phyloP scores from a whole-genome alignment of 495 filamentous ascomycete genomes.

The Penicillium soppii region DNA sequence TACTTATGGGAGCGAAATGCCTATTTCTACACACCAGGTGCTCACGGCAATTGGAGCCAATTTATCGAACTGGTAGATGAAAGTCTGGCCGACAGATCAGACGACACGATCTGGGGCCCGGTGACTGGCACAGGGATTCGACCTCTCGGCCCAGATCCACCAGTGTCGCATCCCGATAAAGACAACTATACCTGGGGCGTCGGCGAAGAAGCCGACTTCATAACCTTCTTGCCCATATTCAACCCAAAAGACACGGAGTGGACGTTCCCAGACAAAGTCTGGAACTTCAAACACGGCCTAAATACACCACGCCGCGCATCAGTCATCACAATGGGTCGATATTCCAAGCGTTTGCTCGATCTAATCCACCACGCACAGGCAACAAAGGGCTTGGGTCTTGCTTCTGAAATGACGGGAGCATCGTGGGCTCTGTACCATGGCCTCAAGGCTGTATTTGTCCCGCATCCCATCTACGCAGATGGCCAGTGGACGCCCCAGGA shows the following conservation, averaged over 20 bases:
- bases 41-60: conserved; percentile 59
- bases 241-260: conserved; percentile 63
- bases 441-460: conserved; percentile 50
- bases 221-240: conserved; percentile 69
- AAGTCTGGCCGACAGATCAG: conserved; percentile 32
- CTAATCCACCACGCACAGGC: conserved; percentile 26
- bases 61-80: conserved; percentile 54
- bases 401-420: conserved; percentile 68
- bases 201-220: conserved; percentile 73
- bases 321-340: conserved; percentile 64
- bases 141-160: conserved; percentile 60
- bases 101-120: conserved; percentile 59
- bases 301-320: conserved; percentile 63
- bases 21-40: conserved; percentile 65
- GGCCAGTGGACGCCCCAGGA: conserved; percentile 22
- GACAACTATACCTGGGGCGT: conserved; percentile 73
- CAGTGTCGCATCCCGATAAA: conserved; percentile 48
- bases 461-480: conserved; percentile 69
- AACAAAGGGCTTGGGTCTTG: conserved; percentile 52
- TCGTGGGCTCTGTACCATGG: conserved; percentile 68
- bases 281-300: conserved; percentile 26
- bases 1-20: conserved; percentile 74
- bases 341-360: conserved; percentile 53
- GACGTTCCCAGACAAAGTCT: conserved; percentile 54
- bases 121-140: conserved; percentile 36